phyloP scores from a whole-genome alignment of 108 stramenopile species.

The Nannochloropsis salina region DNA sequence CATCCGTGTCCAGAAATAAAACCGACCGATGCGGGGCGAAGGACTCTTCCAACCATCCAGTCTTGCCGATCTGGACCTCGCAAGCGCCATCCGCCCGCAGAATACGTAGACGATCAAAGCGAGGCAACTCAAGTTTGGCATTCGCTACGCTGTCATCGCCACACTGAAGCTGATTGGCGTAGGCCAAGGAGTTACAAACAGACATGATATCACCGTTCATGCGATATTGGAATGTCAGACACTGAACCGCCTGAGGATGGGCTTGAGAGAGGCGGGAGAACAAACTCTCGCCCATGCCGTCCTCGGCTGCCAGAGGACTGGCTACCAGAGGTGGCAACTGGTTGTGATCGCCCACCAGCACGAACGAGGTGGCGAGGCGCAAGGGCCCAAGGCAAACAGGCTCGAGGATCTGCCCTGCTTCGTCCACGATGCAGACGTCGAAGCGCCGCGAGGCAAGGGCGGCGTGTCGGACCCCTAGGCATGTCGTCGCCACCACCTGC shows the following conservation, averaged over 20 bases:
- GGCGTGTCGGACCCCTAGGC: conserved; percentile 64
- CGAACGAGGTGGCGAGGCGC: conserved; percentile 70
- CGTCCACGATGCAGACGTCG: conserved; percentile 95
- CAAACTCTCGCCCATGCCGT: conserved; percentile 82
- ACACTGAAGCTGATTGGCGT: conserved; percentile 74
- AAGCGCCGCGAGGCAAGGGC: conserved; percentile 67
- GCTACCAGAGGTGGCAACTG: conserved; percentile 90
- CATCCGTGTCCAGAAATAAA: conserved; percentile 80
- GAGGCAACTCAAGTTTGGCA: conserved; percentile 54
- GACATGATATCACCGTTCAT: conserved; percentile 85
- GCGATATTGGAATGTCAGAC: conserved; percentile 85
- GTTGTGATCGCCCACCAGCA: conserved; percentile 93
- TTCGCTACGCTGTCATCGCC: conserved; percentile 65
- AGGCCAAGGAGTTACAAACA: conserved; percentile 75
- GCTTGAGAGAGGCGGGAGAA: conserved; percentile 70
- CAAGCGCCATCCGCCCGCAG: conserved; percentile 25
- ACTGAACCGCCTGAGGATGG: conserved; percentile 69
- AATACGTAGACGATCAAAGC: background rate
- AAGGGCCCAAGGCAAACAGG: conserved; percentile 81
- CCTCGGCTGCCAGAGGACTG: conserved; percentile 62
- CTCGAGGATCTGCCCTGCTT: conserved; percentile 92
- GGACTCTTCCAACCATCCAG: conserved; percentile 55
- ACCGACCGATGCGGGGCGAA: conserved; percentile 66
- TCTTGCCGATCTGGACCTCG: background rate
- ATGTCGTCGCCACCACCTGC: conserved; percentile 73